These are phyloP conservation scores for Diplosphaera chodatii DNA, from an alignment of 139 green algal genomes.

Conservation along the genomic window DNA sequence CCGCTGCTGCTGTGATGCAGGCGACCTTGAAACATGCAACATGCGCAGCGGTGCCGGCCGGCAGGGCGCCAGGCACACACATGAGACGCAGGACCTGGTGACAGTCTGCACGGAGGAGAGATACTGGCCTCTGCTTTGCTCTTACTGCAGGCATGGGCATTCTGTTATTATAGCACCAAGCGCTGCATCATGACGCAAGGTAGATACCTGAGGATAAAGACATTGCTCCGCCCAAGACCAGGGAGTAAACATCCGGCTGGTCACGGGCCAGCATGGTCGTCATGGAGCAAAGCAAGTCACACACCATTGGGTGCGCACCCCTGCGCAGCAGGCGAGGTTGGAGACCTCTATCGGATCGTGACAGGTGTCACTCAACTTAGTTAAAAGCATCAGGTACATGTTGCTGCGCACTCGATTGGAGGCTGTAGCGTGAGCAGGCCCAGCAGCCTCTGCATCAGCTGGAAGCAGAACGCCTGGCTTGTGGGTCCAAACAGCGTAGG, in stretches of 20 bases:
- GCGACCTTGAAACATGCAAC: neutral
- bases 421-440: conserved; percentile 6
- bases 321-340: no score
- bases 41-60: neutral
- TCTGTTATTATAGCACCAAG: no score
- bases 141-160: no score
- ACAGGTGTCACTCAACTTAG: no score
- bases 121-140: no score
- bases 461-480: conserved; percentile 8
- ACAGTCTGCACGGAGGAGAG: conserved; percentile 3
- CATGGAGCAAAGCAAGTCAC: neutral
- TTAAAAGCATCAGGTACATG: no score
- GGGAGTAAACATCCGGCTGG: neutral
- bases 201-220: conserved; percentile 3
- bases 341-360: no score
- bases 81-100: conserved; percentile 1
- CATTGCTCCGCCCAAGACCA: neutral
- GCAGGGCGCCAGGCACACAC: conserved; percentile 1
- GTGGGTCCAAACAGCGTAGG: conserved; percentile 14
- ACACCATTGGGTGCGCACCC: neutral
- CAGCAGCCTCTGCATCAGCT: conserved; percentile 24
- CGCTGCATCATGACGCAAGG: no score
- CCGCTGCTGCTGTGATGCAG: neutral
- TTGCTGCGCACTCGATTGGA: neutral
- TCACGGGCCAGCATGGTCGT: neutral